Base-by-base conservation (phyloP, 257 asterid genomes). In the Nicotiana attenuata region DNA sequence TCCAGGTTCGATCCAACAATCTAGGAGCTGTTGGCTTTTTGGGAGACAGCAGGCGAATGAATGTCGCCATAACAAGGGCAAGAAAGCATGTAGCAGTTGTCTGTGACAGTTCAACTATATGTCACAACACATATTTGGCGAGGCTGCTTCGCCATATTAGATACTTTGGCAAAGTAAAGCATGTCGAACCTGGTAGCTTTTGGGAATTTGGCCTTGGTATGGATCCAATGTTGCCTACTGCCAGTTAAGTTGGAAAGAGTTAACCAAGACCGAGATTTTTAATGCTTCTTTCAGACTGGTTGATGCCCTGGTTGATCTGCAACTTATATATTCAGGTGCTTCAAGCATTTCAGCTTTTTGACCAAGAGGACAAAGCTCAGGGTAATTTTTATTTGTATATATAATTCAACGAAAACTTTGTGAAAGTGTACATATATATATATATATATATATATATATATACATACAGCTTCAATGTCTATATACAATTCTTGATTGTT, bases 1-100 rank as follows among this genome's bases (percentile, higher is more conserved):
- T 80, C 83, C 88, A 95, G 98, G 99, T 92, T n/a, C 99, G 99
- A 9, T 95, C 99, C 20, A 95, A 95, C 92, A 93, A 89, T 90
- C 65, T 92, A 77, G 99, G 99, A 52, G 99, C 99, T n/a, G 99
- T 95, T 85, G 99, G 99, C 77, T 95, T 95, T 83, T 81, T 95
- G 85, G 99, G 99, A 76, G 99, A 95, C 83, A 93, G 97, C 92
- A 87, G 99, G 80, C 80, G 99, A 77, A 95, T 93, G 97, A 95
- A 95, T 71, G 99, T 95, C 52, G 99, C 99, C 59, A 89, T 96
- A 84, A 96, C 99, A 50, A 90, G 99, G 88, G 96, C 99, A 19
- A 93, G 98, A 69, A 96, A 96, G 85, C 99, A 94, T 59, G 95
- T 92, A 81, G 95, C 95, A 8, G 92, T 96, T 19, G 88, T 96